A percentile compares a stretch with the other conserved stretches of the same genome.
Conservation (phyloP, 306 rosid species). For the Dalbergia cochinchinensis region DNA sequence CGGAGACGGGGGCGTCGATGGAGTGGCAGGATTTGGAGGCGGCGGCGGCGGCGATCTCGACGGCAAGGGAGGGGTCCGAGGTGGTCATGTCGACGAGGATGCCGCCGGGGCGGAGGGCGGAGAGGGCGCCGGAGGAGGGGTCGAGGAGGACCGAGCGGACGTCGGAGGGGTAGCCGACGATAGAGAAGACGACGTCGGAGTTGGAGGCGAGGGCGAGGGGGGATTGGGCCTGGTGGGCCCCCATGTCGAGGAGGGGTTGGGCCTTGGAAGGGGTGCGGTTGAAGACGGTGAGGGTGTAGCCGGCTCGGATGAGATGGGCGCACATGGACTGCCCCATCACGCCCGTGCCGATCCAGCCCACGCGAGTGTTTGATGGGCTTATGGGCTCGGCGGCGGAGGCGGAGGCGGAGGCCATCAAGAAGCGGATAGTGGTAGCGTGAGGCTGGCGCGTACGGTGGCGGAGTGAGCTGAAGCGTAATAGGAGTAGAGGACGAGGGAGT, state of each 20-base stretch:
- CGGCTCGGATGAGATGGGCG: constrained; percentile 82
- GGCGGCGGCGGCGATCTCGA: constrained; percentile 69
- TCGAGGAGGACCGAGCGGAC: constrained; percentile 87
- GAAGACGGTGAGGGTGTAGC: constrained; percentile 88
- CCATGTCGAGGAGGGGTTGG: constrained; percentile 79
- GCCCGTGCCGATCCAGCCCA: constrained; percentile 99
- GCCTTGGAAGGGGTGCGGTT: constrained; percentile 91
- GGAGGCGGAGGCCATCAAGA: constrained; percentile 70
- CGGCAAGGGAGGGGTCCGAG: constrained; percentile 92
- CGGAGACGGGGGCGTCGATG: constrained; percentile 89
- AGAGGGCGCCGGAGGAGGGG: constrained; percentile 75
- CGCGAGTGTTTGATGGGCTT: constrained; percentile 75
- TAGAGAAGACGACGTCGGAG: constrained; percentile 89
- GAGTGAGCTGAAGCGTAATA: constrained; percentile 24
- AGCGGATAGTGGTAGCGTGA: constrained; percentile 39
- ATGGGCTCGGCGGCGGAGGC: constrained; percentile 47
- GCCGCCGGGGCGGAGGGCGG: constrained; percentile 83
- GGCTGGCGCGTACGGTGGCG: constrained; percentile 28
- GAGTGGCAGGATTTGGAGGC: constrained; percentile 61
- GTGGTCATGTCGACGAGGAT: constrained; percentile 94
- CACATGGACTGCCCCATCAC: constrained; percentile 95
- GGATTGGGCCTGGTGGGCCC: constrained; percentile 71
- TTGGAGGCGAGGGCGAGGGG: constrained; percentile 73
- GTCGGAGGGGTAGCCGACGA: constrained; percentile 94
- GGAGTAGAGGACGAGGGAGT: constrained; percentile 11